Evolutionary conservation across 257 asterid species (phyloP), one percentile per base, ranked within the genome.

Genomic region (Solanum chmielewskii): DNA sequence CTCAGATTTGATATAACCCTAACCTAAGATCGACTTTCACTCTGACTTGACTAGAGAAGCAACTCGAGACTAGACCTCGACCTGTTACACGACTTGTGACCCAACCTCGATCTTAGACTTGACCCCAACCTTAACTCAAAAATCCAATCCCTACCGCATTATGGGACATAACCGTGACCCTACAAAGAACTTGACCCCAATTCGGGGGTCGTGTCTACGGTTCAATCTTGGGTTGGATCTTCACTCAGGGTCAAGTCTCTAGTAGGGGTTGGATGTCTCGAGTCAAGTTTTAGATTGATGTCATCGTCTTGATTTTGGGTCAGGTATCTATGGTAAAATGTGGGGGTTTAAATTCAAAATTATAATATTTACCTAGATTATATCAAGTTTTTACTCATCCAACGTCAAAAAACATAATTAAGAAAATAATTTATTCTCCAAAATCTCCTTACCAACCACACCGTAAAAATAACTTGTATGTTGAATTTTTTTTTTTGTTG

Each of bases 151-250:
- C 3, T 5, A 62, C 0, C 2, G 2, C 62, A 18, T 0, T 52
- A 52, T 52, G 62, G n/a, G 62, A 52, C 62, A 0, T 52, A 1
- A 52, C 0, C 11, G n/a, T 18, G 62, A 52, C 4, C 10, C 11
- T 52, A 7, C n/a, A 18, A 9, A 52, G 1, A 52, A 18, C n/a
- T 52, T 1, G n/a, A 52, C 11, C 11, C 62, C 0, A 0, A 2
- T 52, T 6, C 3, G 3, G 0, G 4, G 62, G 62, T 52, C 4
- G 3, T 52, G 62, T 52, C n/a, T 52, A 52, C n/a, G 62, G 62
- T 52, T 52, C 11, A 52, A 52, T 18, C n/a, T 13, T 47, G 18
- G 6, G 2, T 47, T 0, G 56, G 56, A 6, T 45, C 52, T 15
- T 52, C 10, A 9, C 10, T 52, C 60, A 1, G 8, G 60, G 60